These are phyloP conservation scores for Rhizomucor miehei DNA, from an alignment of 371 early-diverging fungal genomes.

Conservation along the genomic window DNA sequence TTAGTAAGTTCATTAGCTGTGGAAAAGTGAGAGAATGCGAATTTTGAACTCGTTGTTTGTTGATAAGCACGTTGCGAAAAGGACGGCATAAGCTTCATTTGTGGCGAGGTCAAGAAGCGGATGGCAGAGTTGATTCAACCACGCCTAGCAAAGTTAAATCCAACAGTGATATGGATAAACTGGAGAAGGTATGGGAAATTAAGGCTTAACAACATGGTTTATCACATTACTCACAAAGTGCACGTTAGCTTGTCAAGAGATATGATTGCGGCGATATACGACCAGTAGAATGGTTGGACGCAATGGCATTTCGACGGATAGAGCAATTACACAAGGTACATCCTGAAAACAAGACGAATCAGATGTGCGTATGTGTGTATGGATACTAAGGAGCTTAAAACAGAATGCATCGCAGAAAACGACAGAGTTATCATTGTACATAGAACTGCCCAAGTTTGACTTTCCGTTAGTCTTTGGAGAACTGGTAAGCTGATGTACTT, in stretches of 20 bases:
- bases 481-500: slow-evolving; percentile 37
- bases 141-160: slow-evolving; percentile 63
- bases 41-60: not conserved
- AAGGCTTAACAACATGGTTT: not conserved
- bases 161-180: slow-evolving; percentile 75
- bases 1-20: slow-evolving; percentile 64
- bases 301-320: slow-evolving; percentile 80
- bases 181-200: slow-evolving; percentile 67
- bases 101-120: slow-evolving; percentile 68
- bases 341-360: not conserved
- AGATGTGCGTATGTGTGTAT: not conserved
- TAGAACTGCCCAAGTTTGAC: slow-evolving; percentile 92
- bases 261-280: slow-evolving; percentile 86
- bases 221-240: not conserved
- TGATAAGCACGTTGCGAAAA: slow-evolving; percentile 65
- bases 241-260: slow-evolving; percentile 66
- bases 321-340: slow-evolving; percentile 72
- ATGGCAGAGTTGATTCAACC: slow-evolving; percentile 49
- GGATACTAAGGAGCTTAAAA: not conserved
- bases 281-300: slow-evolving; percentile 89
- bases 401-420: slow-evolving; percentile 55
- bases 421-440: slow-evolving; percentile 68
- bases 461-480: slow-evolving; percentile 91
- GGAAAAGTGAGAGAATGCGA: not conserved
- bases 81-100: slow-evolving; percentile 80